Evolutionary conservation across 2,329 filamentous ascomycete genomes (phyloP).

Genomic region (Coccinonectria pachysandricola): DNA sequence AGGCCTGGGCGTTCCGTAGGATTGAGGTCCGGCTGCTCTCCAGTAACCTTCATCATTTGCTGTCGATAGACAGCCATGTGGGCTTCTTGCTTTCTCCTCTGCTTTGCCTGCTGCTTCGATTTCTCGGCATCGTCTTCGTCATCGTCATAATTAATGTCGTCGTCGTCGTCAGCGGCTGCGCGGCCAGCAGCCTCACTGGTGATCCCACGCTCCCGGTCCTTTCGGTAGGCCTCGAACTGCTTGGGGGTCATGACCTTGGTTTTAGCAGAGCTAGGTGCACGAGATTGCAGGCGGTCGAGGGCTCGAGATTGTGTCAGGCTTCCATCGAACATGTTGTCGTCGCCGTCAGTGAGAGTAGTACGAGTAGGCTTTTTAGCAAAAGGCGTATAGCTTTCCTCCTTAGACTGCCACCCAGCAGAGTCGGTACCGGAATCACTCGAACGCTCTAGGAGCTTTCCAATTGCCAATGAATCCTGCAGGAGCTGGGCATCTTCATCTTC

Average conservation of each 20-base stretch:
- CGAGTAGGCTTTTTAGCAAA: constrained; percentile 19
- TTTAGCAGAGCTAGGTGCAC: constrained; percentile 30
- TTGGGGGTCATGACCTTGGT: constrained; percentile 85
- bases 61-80: constrained; percentile 84
- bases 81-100: constrained; percentile 79
- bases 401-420: constrained; percentile 25
- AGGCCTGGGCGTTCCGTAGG: constrained; percentile 42
- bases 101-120: constrained; percentile 59
- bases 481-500: constrained; percentile 47
- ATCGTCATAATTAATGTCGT: constrained; percentile 58
- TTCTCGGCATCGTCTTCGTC: constrained; percentile 75
- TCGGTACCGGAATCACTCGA: constrained; percentile 9
- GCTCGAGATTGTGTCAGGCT: constrained; percentile 29
- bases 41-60: constrained; percentile 94
- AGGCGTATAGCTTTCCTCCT: constrained; percentile 30
- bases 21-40: constrained; percentile 40
- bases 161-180: constrained; percentile 47
- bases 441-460: constrained; percentile 34
- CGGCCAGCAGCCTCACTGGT: constrained; percentile 31
- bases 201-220: constrained; percentile 57
- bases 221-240: constrained; percentile 72
- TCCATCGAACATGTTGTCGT: constrained; percentile 47
- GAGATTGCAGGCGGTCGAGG: constrained; percentile 25
- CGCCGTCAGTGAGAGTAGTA: constrained; percentile 31
- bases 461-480: constrained; percentile 40